Evolutionary conservation across 805 yeast species (phyloP).

Genomic region (Nakazawaea wyomingensis): DNA sequence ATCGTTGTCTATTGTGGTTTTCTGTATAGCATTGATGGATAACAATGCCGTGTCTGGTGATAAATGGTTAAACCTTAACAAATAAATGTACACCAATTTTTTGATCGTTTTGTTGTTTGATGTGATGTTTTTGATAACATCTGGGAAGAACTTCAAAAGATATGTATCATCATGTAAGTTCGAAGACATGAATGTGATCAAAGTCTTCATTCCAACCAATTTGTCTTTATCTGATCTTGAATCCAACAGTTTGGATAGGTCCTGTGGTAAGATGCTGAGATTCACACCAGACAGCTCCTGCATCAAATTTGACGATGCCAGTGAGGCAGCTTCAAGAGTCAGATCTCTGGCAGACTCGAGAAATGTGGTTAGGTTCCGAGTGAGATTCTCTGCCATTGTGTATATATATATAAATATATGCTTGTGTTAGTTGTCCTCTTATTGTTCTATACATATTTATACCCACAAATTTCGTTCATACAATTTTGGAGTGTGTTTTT

Average conservation of each 20-base stretch:
- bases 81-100: slow-evolving; percentile 70
- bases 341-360: slow-evolving; percentile 76
- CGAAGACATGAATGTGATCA: slow-evolving; percentile 40
- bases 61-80: slow-evolving; percentile 69
- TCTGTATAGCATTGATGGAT: slow-evolving; percentile 89
- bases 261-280: slow-evolving; percentile 61
- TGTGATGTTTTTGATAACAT: slow-evolving; percentile 83
- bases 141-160: slow-evolving; percentile 59
- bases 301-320: slow-evolving; percentile 46
- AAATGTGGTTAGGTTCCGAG: slow-evolving; percentile 51
- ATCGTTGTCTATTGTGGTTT: slow-evolving; percentile 63
- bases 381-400: slow-evolving; percentile 14
- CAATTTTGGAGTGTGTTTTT: too few species aligned
- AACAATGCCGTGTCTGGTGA: slow-evolving; percentile 89
- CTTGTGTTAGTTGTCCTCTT: too few species aligned
- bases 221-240: slow-evolving; percentile 66
- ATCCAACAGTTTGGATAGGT: slow-evolving; percentile 59
- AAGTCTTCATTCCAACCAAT: slow-evolving; percentile 52
- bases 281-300: slow-evolving; percentile 26
- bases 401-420: too few species aligned
- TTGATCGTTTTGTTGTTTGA: slow-evolving; percentile 60
- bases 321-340: slow-evolving; percentile 78
- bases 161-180: slow-evolving; percentile 29
- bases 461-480: neutral
- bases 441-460: too few species aligned